These are phyloP conservation scores for Wallacemonas sp. DNA, from an alignment of 208 protist species.

Conservation along the genomic window DNA sequence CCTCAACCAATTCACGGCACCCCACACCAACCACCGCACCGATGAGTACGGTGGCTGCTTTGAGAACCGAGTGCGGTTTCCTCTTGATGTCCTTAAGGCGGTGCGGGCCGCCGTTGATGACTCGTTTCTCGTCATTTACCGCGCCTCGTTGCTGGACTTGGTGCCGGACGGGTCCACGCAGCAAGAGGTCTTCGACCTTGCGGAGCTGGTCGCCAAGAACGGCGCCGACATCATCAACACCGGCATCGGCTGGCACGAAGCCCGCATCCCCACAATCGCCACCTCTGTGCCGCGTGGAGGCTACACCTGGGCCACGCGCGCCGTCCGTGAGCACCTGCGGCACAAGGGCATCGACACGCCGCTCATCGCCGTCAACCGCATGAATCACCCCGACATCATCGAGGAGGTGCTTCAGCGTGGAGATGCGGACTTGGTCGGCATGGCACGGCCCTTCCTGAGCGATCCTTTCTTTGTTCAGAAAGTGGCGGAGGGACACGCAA, in stretches of 20 bases:
- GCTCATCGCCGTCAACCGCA: constrained; percentile 81
- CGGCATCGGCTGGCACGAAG: constrained; percentile 91
- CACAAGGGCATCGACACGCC: constrained; percentile 49
- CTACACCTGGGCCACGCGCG: constrained; percentile 64
- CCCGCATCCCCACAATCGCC: constrained; percentile 87
- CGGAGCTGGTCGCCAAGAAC: constrained; percentile 51
- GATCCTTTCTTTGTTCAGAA: constrained; percentile 78
- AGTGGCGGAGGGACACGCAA: constrained; percentile 35
- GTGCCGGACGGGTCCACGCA: constrained; percentile 74
- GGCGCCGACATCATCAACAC: constrained; percentile 89
- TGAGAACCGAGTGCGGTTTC: constrained; percentile 81
- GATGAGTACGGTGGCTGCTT: constrained; percentile 88
- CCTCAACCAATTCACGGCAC: constrained; percentile 84
- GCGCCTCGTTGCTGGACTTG: constrained; percentile 82
- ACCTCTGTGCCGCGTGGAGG: constrained; percentile 74
- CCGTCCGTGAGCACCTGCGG: constrained; percentile 39
- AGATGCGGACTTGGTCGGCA: constrained; percentile 76
- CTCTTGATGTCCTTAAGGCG: constrained; percentile 66
- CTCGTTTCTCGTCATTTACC: constrained; percentile 90
- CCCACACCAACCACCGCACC: constrained; percentile 79
- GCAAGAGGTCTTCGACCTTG: constrained; percentile 65
- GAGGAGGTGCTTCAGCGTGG: constrained; percentile 55
- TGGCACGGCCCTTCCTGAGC: constrained; percentile 80
- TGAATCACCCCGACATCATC: constrained; percentile 70
- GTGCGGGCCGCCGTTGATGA: constrained; percentile 53